phyloP scores from a whole-genome alignment of 2,329 filamentous ascomycete species.

The Sordariomycetes sp. region DNA sequence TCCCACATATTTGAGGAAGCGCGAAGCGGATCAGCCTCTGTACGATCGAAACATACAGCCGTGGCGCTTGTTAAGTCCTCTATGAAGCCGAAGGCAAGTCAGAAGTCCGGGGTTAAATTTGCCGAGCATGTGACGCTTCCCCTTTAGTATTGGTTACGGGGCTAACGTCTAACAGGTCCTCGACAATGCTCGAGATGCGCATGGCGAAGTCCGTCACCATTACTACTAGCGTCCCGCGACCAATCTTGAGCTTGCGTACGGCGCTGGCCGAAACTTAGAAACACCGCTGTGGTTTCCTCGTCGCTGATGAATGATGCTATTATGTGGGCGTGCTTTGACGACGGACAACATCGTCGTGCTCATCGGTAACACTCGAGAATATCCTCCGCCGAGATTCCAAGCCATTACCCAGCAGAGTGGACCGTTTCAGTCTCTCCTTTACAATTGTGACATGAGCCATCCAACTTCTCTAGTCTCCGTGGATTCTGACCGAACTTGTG shows the following conservation, averaged over 20 bases:
- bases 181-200: no score
- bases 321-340: background rate
- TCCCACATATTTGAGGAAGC: background rate
- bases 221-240: background rate
- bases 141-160: no score
- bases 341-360: background rate
- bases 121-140: no score
- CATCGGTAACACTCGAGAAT: background rate
- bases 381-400: background rate
- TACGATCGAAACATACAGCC: background rate
- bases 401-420: constrained; percentile 7
- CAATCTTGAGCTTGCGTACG: background rate
- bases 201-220: no score
- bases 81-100: no score
- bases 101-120: no score
- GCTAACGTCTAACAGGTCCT: no score
- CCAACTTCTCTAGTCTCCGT: constrained; percentile 12
- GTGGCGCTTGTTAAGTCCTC: no score
- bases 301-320: background rate
- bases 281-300: background rate
- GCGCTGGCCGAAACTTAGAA: background rate
- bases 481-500: constrained; percentile 8
- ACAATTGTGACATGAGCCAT: constrained; percentile 14
- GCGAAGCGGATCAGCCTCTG: background rate
- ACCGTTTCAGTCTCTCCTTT: constrained; percentile 11